Evolutionary conservation across 306 rosid species (phyloP), one percentile per base, ranked within the genome.

Genomic region (Lathyrus sativus): DNA sequence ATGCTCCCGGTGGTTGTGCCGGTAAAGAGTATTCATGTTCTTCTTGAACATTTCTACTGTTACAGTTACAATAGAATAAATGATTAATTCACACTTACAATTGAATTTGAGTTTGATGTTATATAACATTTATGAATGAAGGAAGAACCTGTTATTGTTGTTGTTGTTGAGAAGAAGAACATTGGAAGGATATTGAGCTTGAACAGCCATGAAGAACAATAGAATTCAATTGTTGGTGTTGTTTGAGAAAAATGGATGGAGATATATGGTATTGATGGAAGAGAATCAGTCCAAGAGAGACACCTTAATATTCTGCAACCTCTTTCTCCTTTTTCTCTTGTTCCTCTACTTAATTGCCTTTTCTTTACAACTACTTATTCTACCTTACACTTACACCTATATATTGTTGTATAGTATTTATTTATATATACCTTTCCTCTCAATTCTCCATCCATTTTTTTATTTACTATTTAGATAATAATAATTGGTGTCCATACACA

Each of bases 171-270:
- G 86, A 18, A 88, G 71, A 56, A 92, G 90, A 13, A 85, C 60
- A 73, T 90, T 90, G 10, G 97, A 85, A 15, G 97, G 98, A 73
- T 90, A 90, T 71, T 93, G 98, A 85, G 98, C 97, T 80, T 93
- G 97, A 71, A 93, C 96, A 4, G 98, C 97, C 98, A 93, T 92
- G 39, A 41, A 3, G 29, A 26, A 26, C 29, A 26, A 46, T 18
- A 10, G 9, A 9, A 7, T 64, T n/a, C 71, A 43, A 10, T 28
- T 57, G 24, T 67, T 18, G 13, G 17, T 75, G 17, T 53, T 59
- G 56, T 7, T 35, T 35, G 39, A 35, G 39, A 1, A 6, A 67
- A 33, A 78, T 8, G 33, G 2, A 19, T 22, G 80, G 84, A 78
- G 79, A 79, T 76, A 76, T 87, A 86, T 84, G 93, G 79, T 84